A percentile compares a stretch with the other conserved stretches of the same genome.
phyloP scores from a whole-genome alignment of 2,329 filamentous ascomycete genomes.

The Sarocladiaceae sp. region DNA sequence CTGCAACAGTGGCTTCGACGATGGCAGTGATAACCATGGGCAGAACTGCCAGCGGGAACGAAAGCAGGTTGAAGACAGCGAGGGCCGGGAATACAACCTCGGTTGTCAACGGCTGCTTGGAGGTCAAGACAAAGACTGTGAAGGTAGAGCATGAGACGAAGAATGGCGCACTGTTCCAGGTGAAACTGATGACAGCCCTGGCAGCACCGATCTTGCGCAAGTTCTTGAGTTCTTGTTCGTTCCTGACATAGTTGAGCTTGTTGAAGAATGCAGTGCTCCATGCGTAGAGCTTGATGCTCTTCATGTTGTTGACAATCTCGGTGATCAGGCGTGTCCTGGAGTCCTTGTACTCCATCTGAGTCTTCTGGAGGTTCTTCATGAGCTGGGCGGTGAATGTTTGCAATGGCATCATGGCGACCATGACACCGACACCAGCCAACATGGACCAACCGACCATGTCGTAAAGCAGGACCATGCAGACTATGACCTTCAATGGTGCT shows the following conservation, averaged over 20 bases:
- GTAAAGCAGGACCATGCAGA: conserved; percentile 96
- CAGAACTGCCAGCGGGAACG: conserved; percentile 88
- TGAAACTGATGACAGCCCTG: conserved; percentile 93
- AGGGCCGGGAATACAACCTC: conserved; percentile 92
- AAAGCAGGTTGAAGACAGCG: conserved; percentile 92
- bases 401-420: conserved; percentile 96
- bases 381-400: conserved; percentile 88
- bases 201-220: conserved; percentile 93
- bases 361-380: conserved; percentile 92
- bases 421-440: conserved; percentile 90
- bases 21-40: conserved; percentile 98
- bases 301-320: conserved; percentile 99
- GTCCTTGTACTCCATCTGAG: conserved; percentile 99
- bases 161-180: conserved; percentile 96
- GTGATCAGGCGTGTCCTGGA: conserved; percentile 88
- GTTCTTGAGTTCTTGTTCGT: conserved; percentile 93
- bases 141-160: conserved; percentile 97
- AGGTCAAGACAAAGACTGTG: conserved; percentile 85
- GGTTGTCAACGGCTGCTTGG: conserved; percentile 76
- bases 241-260: conserved; percentile 92
- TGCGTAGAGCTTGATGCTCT: conserved; percentile 97
- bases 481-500: conserved; percentile 89
- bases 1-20: conserved; percentile 92
- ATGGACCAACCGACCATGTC: conserved; percentile 93
- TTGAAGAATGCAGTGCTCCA: conserved; percentile 98